Evolutionary conservation across 345 rosid species (phyloP), one percentile per base, ranked within the genome.

Genomic region (Eucalyptus marginata): DNA sequence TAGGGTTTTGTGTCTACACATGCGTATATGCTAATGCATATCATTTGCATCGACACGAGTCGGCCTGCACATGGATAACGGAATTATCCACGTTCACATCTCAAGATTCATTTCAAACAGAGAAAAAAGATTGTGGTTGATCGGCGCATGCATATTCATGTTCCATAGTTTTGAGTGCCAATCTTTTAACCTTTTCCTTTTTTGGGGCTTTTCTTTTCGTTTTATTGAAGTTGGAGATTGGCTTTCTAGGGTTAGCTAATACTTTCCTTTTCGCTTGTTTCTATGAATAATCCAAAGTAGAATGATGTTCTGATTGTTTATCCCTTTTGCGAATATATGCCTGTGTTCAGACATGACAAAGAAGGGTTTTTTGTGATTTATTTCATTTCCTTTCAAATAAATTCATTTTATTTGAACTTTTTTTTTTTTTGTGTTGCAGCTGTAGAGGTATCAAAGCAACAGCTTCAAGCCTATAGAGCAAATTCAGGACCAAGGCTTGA

Each of bases 371-470:
- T 76, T 3, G 24, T 2, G 83, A 76, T 76, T 76, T 36, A 11
- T 36, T 36, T 76, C 0, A 40, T 76, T 76, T 76, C 83, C 27
- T 76, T 76, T 20, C 8, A 18, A 18, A 36, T 71, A 71, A 64
- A 71, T 36, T 36, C 10, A 36, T 36, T 18, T 36, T 7, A 36
- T 76, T 76, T 10, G 8, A 40, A 76, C 46, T 31, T 8, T n/a
- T 36, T 71, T 68, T 31, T 36, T 36, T 36, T 33, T 5, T 6
- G 84, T 89, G 71, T 59, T 52, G 90, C 94, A 98, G 99, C 99
- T 90, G 94, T 97, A 87, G 99, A 98, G 91, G 94, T 93, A 89
- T 97, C 97, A 89, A 95, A 94, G 90, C 98, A 95, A 91, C 98
- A 97, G 89, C 91, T 98, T 83, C 96, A 93, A 87, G 96, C 95